Evolutionary conservation across 495 filamentous ascomycete genomes (phyloP).

Genomic region (Clavariopsis aquatica): DNA sequence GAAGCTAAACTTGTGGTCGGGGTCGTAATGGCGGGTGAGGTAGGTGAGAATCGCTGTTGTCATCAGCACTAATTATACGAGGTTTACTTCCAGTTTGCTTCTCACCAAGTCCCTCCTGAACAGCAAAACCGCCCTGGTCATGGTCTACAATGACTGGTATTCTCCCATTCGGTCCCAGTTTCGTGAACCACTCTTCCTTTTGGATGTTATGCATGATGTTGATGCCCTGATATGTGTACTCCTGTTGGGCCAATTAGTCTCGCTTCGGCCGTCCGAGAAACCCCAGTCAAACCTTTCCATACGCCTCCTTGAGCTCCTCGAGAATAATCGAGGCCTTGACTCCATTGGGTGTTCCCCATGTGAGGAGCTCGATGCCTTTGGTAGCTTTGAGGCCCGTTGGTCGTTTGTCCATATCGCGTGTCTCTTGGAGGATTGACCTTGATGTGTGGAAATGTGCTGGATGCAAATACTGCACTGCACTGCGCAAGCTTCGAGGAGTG

Average conservation of each 20-base stretch:
- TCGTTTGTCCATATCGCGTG: slow-evolving; percentile 27
- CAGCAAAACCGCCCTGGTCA: slow-evolving; percentile 42
- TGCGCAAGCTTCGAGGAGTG: slow-evolving; percentile 4
- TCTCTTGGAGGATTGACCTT: slow-evolving; percentile 14
- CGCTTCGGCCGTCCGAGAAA: neutral
- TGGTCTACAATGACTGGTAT: slow-evolving; percentile 48
- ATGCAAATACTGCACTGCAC: neutral
- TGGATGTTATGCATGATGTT: slow-evolving; percentile 44
- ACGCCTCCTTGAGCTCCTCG: slow-evolving; percentile 47
- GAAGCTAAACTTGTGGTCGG: slow-evolving; percentile 46
- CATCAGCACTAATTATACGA: neutral
- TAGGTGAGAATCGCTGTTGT: slow-evolving; percentile 42
- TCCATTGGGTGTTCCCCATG: slow-evolving; percentile 41
- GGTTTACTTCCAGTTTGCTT: neutral
- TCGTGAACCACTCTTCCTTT: slow-evolving; percentile 47
- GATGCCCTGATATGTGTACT: slow-evolving; percentile 44
- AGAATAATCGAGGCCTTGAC: slow-evolving; percentile 44
- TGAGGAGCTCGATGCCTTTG: slow-evolving; percentile 59
- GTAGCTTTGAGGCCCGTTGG: slow-evolving; percentile 56
- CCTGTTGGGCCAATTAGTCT: slow-evolving; percentile 18
- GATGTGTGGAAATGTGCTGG: slow-evolving; percentile 19
- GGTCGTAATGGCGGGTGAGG: slow-evolving; percentile 45
- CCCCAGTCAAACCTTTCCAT: slow-evolving; percentile 32
- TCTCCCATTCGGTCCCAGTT: slow-evolving; percentile 44
- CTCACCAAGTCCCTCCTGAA: slow-evolving; percentile 40